A percentile compares a stretch with the other conserved stretches of the same genome.
phyloP scores from a whole-genome alignment of 2,329 filamentous ascomycete genomes.

The Rhytidhysteron rufulum region DNA sequence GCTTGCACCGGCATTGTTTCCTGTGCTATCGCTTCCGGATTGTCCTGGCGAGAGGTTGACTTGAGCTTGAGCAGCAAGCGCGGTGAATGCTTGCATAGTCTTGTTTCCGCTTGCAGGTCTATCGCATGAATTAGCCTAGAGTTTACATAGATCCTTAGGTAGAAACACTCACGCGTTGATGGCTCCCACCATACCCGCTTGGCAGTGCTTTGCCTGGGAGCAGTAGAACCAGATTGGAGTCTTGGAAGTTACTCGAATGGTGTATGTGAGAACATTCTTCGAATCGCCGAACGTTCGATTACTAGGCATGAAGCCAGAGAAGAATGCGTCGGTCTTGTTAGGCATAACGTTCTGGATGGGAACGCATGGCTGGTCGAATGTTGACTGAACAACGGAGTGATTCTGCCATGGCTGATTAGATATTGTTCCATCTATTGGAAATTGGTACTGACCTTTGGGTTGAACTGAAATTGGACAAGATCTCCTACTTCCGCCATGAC shows the following conservation, averaged over 20 bases:
- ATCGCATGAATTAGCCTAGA: slow-evolving; percentile 15
- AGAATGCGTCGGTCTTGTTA: slow-evolving; percentile 56
- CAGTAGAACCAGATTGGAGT: slow-evolving; percentile 79
- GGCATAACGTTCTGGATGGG: slow-evolving; percentile 50
- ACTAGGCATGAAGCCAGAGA: slow-evolving; percentile 62
- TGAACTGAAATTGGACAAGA: slow-evolving; percentile 52
- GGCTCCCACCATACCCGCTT: slow-evolving; percentile 70
- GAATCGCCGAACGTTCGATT: slow-evolving; percentile 22
- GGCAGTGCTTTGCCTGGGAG: slow-evolving; percentile 69
- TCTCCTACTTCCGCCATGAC: slow-evolving; percentile 60
- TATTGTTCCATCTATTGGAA: not conserved
- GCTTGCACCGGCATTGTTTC: slow-evolving; percentile 6
- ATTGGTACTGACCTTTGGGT: slow-evolving; percentile 36
- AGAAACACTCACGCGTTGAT: slow-evolving; percentile 64
- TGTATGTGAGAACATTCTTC: slow-evolving; percentile 60
- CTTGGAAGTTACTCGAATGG: slow-evolving; percentile 63
- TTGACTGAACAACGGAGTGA: slow-evolving; percentile 77
- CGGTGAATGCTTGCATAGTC: slow-evolving; percentile 30
- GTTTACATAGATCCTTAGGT: not conserved
- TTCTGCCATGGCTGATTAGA: slow-evolving; percentile 43
- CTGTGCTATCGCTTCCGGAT: slow-evolving; percentile 12
- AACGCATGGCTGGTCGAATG: slow-evolving; percentile 66
- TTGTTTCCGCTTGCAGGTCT: slow-evolving; percentile 32
- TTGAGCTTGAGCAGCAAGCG: slow-evolving; percentile 35
- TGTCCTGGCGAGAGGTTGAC: slow-evolving; percentile 42